Evolutionary conservation across 257 asterid genomes (phyloP), one percentile per base, ranked within the genome.

Genomic region (Penstemon newberryi): DNA sequence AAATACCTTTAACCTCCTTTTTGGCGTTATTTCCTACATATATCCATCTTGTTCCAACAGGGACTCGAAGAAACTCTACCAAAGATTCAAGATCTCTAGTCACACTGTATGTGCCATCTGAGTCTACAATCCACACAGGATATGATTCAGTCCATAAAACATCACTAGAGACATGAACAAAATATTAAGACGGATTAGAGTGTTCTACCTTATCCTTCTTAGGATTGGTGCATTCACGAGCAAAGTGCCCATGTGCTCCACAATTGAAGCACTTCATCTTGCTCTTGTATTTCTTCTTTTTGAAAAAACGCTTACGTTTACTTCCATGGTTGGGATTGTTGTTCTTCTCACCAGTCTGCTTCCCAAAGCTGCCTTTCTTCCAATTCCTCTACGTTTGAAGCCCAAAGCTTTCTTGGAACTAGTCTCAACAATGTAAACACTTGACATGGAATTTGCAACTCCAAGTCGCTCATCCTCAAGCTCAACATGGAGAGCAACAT

Each of bases 401-500:
- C 47, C 13, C 1, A 10, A 47, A 49, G n/a, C 12, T 6, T 25
- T 49, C 33, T 15, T 39, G 7, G 59, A 49, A 49, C 13, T 13
- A 37, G 49, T 49, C 5, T 53, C 41, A 10, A 5, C 56, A 4
- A 9, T 36, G 4, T 47, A 8, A n/a, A 4, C 33, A 40, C 46
- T 2, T 12, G 11, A 3, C 0, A 40, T 4, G 10, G 65, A 40
- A 38, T n/a, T 57, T 6, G 45, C 37, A 12, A 37, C 49, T 12
- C 65, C 65, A 40, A 59, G 49, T 36, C 12, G 50, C 65, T 40
- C 50, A 59, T 38, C 65, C 59, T 33, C 7, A 33, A 39, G 58
- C 45, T 11, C 13, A 7, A 33, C 47, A 10, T 40, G 36, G 9
- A 19, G 47, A n/a, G 47, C 13, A 7, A 11, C 57, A 65, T 46